Conservation (phyloP, 306 rosid genomes). For the Medicago lupulina region DNA sequence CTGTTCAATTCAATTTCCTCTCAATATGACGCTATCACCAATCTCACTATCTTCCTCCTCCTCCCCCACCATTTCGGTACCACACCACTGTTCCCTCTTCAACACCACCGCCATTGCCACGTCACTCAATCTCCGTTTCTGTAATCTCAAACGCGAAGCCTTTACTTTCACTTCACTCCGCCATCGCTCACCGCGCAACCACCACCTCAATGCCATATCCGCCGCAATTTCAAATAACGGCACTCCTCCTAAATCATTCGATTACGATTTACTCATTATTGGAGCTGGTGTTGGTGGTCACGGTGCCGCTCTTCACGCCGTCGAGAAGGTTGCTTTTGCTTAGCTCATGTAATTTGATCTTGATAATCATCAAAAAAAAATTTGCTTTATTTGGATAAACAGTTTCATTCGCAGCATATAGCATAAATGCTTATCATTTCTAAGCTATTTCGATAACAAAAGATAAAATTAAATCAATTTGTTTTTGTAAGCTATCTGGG, state of each 20-base stretch:
- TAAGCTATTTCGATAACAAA: no score
- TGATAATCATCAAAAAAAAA: background rate
- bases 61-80: conserved; percentile 46
- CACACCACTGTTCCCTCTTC: conserved; percentile 34
- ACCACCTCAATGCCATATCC: conserved; percentile 32
- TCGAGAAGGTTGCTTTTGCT: conserved; percentile 64
- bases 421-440: no score
- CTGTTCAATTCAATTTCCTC: background rate
- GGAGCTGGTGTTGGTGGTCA: conserved; percentile 98
- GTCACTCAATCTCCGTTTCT: conserved; percentile 65
- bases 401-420: background rate
- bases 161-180: conserved; percentile 54
- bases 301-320: conserved; percentile 94
- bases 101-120: conserved; percentile 9
- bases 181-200: conserved; percentile 35
- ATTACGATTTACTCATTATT: conserved; percentile 82
- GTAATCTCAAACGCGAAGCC: conserved; percentile 69
- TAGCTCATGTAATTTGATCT: background rate
- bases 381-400: no score
- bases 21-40: conserved; percentile 63
- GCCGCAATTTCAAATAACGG: conserved; percentile 65
- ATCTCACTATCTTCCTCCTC: conserved; percentile 56
- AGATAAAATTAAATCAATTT: no score
- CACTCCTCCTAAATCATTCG: conserved; percentile 66
- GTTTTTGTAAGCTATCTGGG: no score